Base-by-base conservation (phyloP, 2,329 filamentous ascomycete species). In the Myriangium duriaei region DNA sequence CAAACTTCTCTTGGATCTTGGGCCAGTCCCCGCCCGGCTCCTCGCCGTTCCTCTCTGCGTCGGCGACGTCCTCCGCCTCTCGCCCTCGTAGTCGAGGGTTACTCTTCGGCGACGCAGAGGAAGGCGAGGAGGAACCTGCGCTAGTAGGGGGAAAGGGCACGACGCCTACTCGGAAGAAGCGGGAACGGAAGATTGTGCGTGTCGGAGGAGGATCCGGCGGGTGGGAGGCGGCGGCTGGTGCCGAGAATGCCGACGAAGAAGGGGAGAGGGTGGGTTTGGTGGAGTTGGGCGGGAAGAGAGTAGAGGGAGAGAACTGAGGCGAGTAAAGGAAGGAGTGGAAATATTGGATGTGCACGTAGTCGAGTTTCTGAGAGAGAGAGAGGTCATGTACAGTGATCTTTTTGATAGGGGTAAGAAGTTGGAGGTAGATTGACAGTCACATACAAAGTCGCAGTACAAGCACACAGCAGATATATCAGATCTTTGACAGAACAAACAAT, bases 1-100 rank as follows among this genome's bases (percentile, higher is more conserved):
- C 81, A 5, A 80, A 77, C 3, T 86, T 84, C 55, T 77, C 80
- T 1, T 85, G 79, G 78, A 86, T 86, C 79, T 65, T 86, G 2
- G 76, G 47, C 5, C 40, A 52, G 32, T 39, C 43, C 6, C 30
- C 32, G 7, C 42, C 21, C 7, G 7, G 24, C n/a, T 12, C 38
- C 10, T 37, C 32, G 32, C 38, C 33, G 6, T 45, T 43, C 18
- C 32, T 34, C 16, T 34, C 21, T 30, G 33, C 39, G 15, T 18
- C 42, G 0, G 30, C 41, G 2, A 34, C 45, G 16, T 43, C 45
- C 10, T 46, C 42, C 16, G 42, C 43, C n/a, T 34, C 37, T 16
- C 40, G 46, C 11, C 44, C 45, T 3, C 31, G 41, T 11, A 47
- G 39, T 17, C 34, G 42, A 28, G 46, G 47, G 3, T 49, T 47